Conservation (phyloP, 179 eudicot species). For the Beta macrorhiza region DNA sequence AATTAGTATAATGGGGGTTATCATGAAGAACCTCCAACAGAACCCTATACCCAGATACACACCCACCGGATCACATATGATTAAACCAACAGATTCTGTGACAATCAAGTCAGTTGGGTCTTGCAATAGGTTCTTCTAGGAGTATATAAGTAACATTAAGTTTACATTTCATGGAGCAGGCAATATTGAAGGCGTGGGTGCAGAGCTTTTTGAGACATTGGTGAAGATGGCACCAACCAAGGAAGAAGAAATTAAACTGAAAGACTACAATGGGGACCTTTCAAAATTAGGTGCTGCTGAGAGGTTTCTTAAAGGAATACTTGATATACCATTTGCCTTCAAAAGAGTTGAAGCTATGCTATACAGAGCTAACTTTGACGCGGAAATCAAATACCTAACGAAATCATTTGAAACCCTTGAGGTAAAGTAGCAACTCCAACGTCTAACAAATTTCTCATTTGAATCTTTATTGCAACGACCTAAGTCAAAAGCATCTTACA, state of each 20-base stretch:
- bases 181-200: conserved; percentile 76
- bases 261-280: conserved; percentile 67
- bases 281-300: conserved; percentile 89
- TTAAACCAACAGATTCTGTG: neutral
- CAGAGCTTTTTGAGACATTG: conserved; percentile 84
- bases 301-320: conserved; percentile 80
- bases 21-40: neutral
- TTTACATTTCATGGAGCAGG: conserved; percentile 51
- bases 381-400: conserved; percentile 74
- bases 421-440: conserved; percentile 40
- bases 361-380: conserved; percentile 80
- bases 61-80: neutral
- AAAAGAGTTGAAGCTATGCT: conserved; percentile 95
- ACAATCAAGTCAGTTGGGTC: neutral
- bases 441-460: neutral
- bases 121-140: conserved; percentile 2
- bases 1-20: neutral
- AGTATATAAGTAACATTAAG: neutral
- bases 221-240: conserved; percentile 99
- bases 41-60: neutral
- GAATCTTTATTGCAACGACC: neutral
- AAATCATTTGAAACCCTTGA: conserved; percentile 78
- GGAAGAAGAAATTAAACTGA: conserved; percentile 90
- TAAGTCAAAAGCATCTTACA: conserved; percentile 31
- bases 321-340: conserved; percentile 89